A percentile compares a stretch with the other conserved stretches of the same genome.
Conservation (phyloP, 1,284 basidiomycete species). For the Sutorius eximius region DNA sequence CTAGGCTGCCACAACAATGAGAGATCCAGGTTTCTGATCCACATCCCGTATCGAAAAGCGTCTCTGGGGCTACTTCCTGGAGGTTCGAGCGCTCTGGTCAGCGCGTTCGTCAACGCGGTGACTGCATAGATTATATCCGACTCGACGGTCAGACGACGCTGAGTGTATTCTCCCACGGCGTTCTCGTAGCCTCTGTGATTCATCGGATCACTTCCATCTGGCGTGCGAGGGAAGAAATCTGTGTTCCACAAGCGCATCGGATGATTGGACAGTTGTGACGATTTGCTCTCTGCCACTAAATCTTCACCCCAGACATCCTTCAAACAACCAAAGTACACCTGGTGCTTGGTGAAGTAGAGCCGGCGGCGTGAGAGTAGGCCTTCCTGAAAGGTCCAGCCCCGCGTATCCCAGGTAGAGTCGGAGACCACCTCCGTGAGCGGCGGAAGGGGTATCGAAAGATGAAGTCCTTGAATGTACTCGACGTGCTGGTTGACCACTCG, state of each 20-base stretch:
- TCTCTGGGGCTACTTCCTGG: background rate
- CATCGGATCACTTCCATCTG: background rate
- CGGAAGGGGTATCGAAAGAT: conserved; percentile 19
- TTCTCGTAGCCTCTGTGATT: conserved; percentile 2
- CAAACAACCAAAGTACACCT: conserved; percentile 23
- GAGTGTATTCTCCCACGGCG: conserved; percentile 12
- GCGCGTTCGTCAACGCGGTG: conserved; percentile 16
- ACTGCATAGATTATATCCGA: conserved; percentile 21
- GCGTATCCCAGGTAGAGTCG: conserved; percentile 18
- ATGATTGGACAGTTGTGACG: background rate
- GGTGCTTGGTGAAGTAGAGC: conserved; percentile 21
- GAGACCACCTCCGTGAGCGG: conserved; percentile 5
- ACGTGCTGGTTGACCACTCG: conserved; percentile 12
- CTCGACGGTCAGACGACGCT: conserved; percentile 13
- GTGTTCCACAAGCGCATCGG: background rate
- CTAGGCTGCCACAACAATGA: conserved; percentile 7
- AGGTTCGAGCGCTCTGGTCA: conserved; percentile 12
- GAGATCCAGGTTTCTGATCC: background rate
- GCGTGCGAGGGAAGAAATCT: background rate
- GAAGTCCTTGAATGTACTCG: conserved; percentile 18
- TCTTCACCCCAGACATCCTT: conserved; percentile 23
- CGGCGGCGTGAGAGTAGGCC: conserved; percentile 21
- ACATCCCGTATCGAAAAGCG: conserved; percentile 20
- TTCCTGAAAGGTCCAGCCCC: conserved; percentile 31
- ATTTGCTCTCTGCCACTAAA: conserved; percentile 16